phyloP scores from a whole-genome alignment of 2,329 filamentous ascomycete genomes.

The Cercospora sesami region DNA sequence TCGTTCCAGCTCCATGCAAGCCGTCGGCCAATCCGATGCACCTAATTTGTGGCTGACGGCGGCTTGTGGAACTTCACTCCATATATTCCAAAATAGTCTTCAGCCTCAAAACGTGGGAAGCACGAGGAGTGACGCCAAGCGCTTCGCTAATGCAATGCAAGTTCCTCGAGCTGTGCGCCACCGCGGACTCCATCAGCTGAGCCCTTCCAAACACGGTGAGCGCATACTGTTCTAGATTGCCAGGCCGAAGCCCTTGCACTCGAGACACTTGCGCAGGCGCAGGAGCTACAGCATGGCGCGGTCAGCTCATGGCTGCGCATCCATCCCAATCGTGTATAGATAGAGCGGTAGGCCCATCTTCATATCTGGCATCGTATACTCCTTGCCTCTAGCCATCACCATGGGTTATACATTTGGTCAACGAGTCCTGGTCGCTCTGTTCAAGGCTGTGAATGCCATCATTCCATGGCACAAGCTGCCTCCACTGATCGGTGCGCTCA shows the following conservation, averaged over 20 bases:
- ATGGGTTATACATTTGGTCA: conserved; percentile 11
- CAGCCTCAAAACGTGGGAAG: background rate
- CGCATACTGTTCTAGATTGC: background rate
- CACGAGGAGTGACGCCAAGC: background rate
- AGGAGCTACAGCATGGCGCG: background rate
- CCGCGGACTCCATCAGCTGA: background rate
- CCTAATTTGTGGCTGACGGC: background rate
- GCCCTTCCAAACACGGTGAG: conserved; percentile 1
- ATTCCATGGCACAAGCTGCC: conserved; percentile 50
- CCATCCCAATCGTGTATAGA: background rate
- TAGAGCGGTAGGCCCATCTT: background rate
- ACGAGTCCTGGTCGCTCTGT: conserved; percentile 25
- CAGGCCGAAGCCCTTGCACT: background rate
- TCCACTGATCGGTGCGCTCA: conserved; percentile 44
- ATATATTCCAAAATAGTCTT: background rate
- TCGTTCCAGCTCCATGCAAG: background rate
- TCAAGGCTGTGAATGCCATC: conserved; percentile 43
- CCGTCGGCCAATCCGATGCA: background rate
- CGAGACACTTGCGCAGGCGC: background rate
- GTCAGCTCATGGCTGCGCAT: background rate
- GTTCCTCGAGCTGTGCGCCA: conserved; percentile 2
- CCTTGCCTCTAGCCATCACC: background rate
- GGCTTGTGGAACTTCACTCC: background rate
- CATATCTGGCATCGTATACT: background rate
- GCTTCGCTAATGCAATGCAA: conserved; percentile 4